A percentile compares a stretch with the other conserved stretches of the same genome.
Evolutionary conservation across 164 flowering plant species (phyloP).

Genomic region (Amborella trichopoda): DNA sequence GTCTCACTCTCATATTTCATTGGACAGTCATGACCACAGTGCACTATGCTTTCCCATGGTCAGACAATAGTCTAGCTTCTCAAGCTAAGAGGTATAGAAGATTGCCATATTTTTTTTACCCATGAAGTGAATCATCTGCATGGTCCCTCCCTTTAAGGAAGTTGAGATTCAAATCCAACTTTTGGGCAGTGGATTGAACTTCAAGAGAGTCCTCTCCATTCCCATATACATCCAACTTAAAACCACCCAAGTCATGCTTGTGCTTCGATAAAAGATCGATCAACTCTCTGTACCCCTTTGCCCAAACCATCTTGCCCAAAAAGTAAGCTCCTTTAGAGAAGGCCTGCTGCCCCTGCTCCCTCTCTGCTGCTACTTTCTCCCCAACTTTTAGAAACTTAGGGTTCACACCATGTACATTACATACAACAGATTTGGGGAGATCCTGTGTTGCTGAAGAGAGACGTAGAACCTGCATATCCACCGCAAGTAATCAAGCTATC

Average conservation of each 20-base stretch:
- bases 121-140: slow-evolving; percentile 87
- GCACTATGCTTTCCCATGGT: too few relatives aligned
- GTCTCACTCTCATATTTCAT: too few relatives aligned
- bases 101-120: slow-evolving; percentile 58
- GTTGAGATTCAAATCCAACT: slow-evolving; percentile 57
- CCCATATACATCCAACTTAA: slow-evolving; percentile 87
- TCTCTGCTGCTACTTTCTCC: slow-evolving; percentile 72
- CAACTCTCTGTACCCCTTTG: slow-evolving; percentile 87
- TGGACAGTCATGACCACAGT: too few relatives aligned
- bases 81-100: too few relatives aligned
- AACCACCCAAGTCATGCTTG: slow-evolving; percentile 68
- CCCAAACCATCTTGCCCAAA: slow-evolving; percentile 99
- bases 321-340: slow-evolving; percentile 96
- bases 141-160: slow-evolving; percentile 93
- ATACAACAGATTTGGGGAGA: slow-evolving; percentile 69
- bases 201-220: slow-evolving; percentile 96
- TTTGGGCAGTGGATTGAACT: slow-evolving; percentile 64
- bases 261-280: slow-evolving; percentile 74
- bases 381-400: slow-evolving; percentile 89
- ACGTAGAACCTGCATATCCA: slow-evolving; percentile 66
- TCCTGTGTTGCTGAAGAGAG: too few relatives aligned
- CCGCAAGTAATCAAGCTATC: too few relatives aligned
- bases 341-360: slow-evolving; percentile 56
- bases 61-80: too few relatives aligned
- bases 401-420: slow-evolving; percentile 99